These are phyloP conservation scores for Lippia alba DNA, from an alignment of 305 asterid genomes.

Conservation along the genomic window DNA sequence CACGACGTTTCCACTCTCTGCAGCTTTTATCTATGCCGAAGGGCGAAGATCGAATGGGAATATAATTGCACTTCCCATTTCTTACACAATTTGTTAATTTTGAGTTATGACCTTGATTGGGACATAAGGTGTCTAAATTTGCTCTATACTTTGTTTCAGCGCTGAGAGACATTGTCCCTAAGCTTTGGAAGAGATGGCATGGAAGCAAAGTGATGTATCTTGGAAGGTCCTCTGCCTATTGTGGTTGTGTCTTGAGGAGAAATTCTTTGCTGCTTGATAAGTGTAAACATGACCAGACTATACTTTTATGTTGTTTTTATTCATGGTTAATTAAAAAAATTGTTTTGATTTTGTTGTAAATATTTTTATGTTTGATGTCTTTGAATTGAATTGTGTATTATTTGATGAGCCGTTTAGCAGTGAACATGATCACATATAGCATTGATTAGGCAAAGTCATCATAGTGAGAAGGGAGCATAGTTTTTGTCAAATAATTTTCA, in stretches of 20 bases:
- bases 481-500: too few species aligned
- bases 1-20: not conserved
- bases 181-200: constrained; percentile 94
- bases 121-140: constrained; percentile 26
- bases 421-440: too few species aligned
- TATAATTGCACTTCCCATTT: constrained; percentile 1
- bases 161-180: constrained; percentile 88
- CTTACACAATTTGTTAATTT: constrained; percentile 9
- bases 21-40: constrained; percentile 16
- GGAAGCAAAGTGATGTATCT: constrained; percentile 93
- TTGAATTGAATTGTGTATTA: too few species aligned
- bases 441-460: too few species aligned
- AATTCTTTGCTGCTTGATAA: constrained; percentile 13
- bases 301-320: not conserved
- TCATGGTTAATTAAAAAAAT: not conserved
- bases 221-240: constrained; percentile 59
- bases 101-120: constrained; percentile 11
- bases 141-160: constrained; percentile 58
- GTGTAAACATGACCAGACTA: constrained; percentile 1
- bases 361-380: constrained; percentile 14
- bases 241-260: constrained; percentile 10
- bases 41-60: constrained; percentile 9
- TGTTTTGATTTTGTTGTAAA: constrained; percentile 38
- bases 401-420: too few species aligned
- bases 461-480: too few species aligned